A percentile compares a stretch with the other conserved stretches of the same genome.
Evolutionary conservation across 2,329 filamentous ascomycete genomes (phyloP).

Genomic region (Alternaria incomplexa): DNA sequence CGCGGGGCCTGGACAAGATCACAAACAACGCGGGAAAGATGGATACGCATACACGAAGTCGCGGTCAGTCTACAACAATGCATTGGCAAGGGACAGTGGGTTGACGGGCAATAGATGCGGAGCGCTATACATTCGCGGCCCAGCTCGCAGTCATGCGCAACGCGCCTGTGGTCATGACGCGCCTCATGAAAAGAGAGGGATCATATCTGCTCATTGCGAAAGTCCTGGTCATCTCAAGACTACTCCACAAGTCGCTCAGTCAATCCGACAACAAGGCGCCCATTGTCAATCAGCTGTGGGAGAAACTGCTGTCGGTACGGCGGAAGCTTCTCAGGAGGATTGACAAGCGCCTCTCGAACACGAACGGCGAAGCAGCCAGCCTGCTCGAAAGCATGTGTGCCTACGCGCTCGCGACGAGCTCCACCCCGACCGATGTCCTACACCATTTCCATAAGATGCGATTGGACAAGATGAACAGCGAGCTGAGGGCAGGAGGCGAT

Average conservation of each 20-base stretch:
- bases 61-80: conserved; percentile 41
- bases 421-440: conserved; percentile 78
- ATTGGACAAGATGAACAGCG: conserved; percentile 68
- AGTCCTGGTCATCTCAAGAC: conserved; percentile 72
- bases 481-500: conserved; percentile 60
- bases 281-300: conserved; percentile 68
- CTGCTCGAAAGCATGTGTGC: conserved; percentile 79
- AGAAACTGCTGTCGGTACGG: conserved; percentile 67
- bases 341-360: conserved; percentile 58
- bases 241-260: conserved; percentile 76
- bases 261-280: conserved; percentile 56
- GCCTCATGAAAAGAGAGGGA: conserved; percentile 58
- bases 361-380: conserved; percentile 47
- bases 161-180: conserved; percentile 60
- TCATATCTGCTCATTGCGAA: conserved; percentile 66
- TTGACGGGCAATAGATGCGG: conserved; percentile 46
- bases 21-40: conserved; percentile 61
- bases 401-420: conserved; percentile 81
- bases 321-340: conserved; percentile 69
- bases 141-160: conserved; percentile 65
- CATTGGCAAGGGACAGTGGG: conserved; percentile 4
- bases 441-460: conserved; percentile 78
- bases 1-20: conserved; percentile 71
- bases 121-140: conserved; percentile 58
- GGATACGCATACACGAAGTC: conserved; percentile 52